Base-by-base conservation (phyloP, 2,329 filamentous ascomycete genomes). In the Fusarium brevicatenulatum region DNA sequence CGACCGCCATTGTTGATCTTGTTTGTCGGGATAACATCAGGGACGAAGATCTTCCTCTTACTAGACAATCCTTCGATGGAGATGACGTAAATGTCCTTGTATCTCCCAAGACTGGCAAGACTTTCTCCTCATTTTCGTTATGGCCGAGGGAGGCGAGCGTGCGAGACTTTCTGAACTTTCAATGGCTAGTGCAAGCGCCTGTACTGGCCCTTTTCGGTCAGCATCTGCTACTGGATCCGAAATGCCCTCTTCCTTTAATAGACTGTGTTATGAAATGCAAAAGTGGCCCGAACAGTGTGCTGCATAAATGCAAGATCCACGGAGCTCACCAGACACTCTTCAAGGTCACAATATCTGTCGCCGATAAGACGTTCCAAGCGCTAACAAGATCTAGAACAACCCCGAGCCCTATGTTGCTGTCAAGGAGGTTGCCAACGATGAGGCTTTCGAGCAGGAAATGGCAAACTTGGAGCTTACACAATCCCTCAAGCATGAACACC, bases 181-280 rank as follows among this genome's bases (percentile, higher is more conserved):
- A 74, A 21, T 74, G 72, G 72, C n/a, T 61, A 2, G 70, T 73
- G 11, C 70, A 66, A 21, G 52, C 70, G 4, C 72, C 72, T 7
- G 46, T 74, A 5, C 50, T 74, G n/a, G 39, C 49, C 3, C 9
- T 19, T 8, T 21, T 34, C 10, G 61, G 70, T 4, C 10, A 34
- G 7, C 63, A 71, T 10, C n/a, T 63, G 16, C 21, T 18, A 3
- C 40, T 74, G 10, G 21, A 63, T 2, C 15, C 58, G 4, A 59
- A 39, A 8, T 62, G 62, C 13, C 28, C 68, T 6, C 42, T 74
- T 21, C 54, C 72, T 4, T 10, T 73, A 6, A 25, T 30, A 12
- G 53, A 47, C 1, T 63, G 37, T 18, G 13, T 49, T 5, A 37
- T 40, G 15, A 37, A 56, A 5, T 43, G 37, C 9, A 43, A 58